phyloP scores from a whole-genome alignment of 2,329 filamentous ascomycete species.

The Septoria linicola region DNA sequence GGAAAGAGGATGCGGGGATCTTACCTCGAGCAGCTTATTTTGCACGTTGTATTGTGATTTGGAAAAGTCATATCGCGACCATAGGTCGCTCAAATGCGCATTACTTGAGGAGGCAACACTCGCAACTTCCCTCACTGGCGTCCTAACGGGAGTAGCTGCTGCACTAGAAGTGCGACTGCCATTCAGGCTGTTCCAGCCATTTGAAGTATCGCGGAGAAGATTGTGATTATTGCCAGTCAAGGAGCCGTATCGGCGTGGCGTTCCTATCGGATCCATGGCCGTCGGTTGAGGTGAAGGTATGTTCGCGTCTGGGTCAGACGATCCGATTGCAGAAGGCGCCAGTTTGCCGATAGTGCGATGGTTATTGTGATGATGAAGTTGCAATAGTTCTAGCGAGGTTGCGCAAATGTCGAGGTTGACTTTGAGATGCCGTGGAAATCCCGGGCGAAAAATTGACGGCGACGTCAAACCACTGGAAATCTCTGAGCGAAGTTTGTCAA shows the following conservation, averaged over 20 bases:
- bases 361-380: constrained; percentile 10
- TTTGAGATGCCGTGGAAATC: constrained; percentile 6
- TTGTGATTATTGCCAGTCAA: constrained; percentile 8
- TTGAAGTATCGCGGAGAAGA: constrained; percentile 13
- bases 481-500: background rate
- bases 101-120: constrained; percentile 5
- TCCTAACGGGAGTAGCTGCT: constrained; percentile 8
- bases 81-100: constrained; percentile 9
- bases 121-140: constrained; percentile 8
- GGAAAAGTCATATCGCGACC: constrained; percentile 10
- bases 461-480: background rate
- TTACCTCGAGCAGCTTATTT: constrained; percentile 36
- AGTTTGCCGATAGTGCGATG: constrained; percentile 9
- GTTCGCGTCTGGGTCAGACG: constrained; percentile 20
- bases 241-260: constrained; percentile 25
- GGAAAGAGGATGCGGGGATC: background rate
- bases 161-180: constrained; percentile 14
- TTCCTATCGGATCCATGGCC: constrained; percentile 26
- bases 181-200: constrained; percentile 9
- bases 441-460: constrained; percentile 11
- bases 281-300: constrained; percentile 2
- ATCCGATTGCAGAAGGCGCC: constrained; percentile 19
- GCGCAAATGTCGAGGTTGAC: background rate
- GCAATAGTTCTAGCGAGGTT: constrained; percentile 3
- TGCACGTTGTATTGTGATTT: constrained; percentile 32